These are phyloP conservation scores for Taxawa tesnikishii DNA, from an alignment of 2,329 filamentous ascomycete species.

Conservation along the genomic window DNA sequence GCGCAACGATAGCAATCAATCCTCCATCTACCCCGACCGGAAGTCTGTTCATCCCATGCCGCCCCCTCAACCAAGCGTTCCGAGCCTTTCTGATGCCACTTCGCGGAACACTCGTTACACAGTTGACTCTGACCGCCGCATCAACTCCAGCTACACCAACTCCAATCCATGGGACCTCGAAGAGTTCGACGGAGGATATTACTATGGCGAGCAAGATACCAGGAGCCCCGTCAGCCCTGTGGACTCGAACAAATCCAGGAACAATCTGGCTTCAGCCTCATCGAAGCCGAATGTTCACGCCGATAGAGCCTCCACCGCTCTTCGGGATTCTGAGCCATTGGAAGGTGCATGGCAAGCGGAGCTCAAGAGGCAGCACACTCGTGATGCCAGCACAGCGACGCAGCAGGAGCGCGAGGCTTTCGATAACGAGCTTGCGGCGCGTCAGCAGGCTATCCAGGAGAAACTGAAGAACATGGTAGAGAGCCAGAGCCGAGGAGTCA, in stretches of 20 bases:
- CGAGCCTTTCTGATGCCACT: slow-evolving; percentile 3
- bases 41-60: slow-evolving; percentile 33
- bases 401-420: slow-evolving; percentile 56
- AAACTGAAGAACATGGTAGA: slow-evolving; percentile 59
- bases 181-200: slow-evolving; percentile 29
- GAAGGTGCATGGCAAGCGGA: slow-evolving; percentile 36
- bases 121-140: slow-evolving; percentile 19
- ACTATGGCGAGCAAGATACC: slow-evolving; percentile 22
- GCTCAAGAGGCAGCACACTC: slow-evolving; percentile 31
- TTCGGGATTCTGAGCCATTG: slow-evolving; percentile 11
- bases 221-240: slow-evolving; percentile 22
- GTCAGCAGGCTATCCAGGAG: slow-evolving; percentile 60
- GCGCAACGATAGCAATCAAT: slow-evolving; percentile 66
- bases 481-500: slow-evolving; percentile 33
- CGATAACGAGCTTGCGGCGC: slow-evolving; percentile 57
- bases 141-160: slow-evolving; percentile 36
- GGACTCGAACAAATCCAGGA: slow-evolving; percentile 9
- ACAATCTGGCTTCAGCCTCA: slow-evolving; percentile 6
- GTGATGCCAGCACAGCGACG: slow-evolving; percentile 37
- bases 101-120: slow-evolving; percentile 4
- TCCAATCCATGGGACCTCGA: slow-evolving; percentile 45
- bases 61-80: slow-evolving; percentile 6
- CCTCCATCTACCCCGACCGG: slow-evolving; percentile 52
- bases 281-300: slow-evolving; percentile 5
- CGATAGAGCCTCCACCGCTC: slow-evolving; percentile 4